Conservation (phyloP, 169 alveolate species). For the Cryptosporidium sp. region DNA sequence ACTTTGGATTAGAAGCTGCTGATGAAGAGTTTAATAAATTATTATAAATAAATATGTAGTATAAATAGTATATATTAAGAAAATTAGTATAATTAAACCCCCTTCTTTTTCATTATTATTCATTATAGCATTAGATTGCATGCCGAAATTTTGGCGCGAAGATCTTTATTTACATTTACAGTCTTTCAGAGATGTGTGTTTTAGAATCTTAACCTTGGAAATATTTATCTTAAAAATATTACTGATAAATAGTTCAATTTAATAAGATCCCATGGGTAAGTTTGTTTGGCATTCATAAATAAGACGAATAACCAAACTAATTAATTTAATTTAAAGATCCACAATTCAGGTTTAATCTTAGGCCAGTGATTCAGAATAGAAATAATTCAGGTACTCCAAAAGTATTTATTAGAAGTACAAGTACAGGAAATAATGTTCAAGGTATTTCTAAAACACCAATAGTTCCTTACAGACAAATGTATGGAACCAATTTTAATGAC, state of each 20-base stretch:
- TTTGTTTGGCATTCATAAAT: background rate
- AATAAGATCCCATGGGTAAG: slow-evolving; percentile 16
- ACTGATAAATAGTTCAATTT: background rate
- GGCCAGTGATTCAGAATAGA: slow-evolving; percentile 39
- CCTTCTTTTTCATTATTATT: background rate
- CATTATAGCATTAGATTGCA: background rate
- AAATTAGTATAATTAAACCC: slow-evolving; percentile 6
- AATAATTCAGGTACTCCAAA: slow-evolving; percentile 33
- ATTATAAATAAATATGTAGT: slow-evolving; percentile 2
- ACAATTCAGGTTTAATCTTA: slow-evolving; percentile 25
- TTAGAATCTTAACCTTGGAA: background rate
- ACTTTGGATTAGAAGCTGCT: slow-evolving; percentile 41
- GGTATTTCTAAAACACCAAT: slow-evolving; percentile 1
- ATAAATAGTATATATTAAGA: slow-evolving; percentile 3
- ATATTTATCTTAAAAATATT: background rate
- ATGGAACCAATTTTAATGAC: background rate
- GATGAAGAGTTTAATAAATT: slow-evolving; percentile 4
- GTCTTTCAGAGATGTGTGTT: slow-evolving; percentile 14
- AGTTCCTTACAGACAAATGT: background rate
- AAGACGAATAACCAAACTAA: background rate
- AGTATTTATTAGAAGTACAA: slow-evolving; percentile 57
- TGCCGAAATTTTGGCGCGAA: slow-evolving; percentile 64
- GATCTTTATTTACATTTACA: slow-evolving; percentile 52
- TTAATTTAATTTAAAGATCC: slow-evolving; percentile 55
- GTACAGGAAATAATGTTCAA: slow-evolving; percentile 13